Base-by-base conservation (phyloP, 108 stramenopile species). In the Fragilaria crotonensis region DNA sequence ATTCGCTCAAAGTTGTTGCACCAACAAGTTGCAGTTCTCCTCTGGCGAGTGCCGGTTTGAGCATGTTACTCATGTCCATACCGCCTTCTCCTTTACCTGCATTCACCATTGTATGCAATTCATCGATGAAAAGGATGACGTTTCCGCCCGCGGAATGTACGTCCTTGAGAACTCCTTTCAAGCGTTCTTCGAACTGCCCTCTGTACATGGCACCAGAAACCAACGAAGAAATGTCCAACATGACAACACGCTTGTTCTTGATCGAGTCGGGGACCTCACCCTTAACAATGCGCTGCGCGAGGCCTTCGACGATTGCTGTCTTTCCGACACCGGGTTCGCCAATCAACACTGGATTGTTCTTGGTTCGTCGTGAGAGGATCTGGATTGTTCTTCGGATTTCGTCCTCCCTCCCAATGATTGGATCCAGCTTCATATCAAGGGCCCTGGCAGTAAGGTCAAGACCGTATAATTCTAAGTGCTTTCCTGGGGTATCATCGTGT, bases 181-280 rank as follows among this genome's bases (percentile, higher is more conserved):
- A 78, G 17, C 97, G 76, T 71, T 96, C 95, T 70, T 98, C 97
- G 68, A 98, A 96, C 52, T 98, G 95, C 18, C 97, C 97, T 44
- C 93, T 76, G 59, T 93, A 92, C 81, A 87, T 90, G 67, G 97
- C 94, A 17, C 97, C 97, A 5, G 90, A 79, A 3, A 96, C 66
- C 25, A 98, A 64, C 1, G 82, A 75, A 2, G 90, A 75, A 44
- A 98, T 75, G 63, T 98, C 95, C 48, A 98, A 74, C 33, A 79
- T 75, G 27, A 95, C 51, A 21, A 98, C 86, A 21, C 81, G 66
- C 52, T 88, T 85, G 33, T 76, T 62, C 53, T 82, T 81, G 80
- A 90, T 85, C 14, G 64, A 67, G 64, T 86, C 82, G 19, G 89
- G 89, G 0, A 90, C 89, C 52, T 83, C 63, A 3, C 77, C 77